Evolutionary conservation across 1,139 yeast genomes (phyloP).

Genomic region (Debaryomyces singareniensis): DNA sequence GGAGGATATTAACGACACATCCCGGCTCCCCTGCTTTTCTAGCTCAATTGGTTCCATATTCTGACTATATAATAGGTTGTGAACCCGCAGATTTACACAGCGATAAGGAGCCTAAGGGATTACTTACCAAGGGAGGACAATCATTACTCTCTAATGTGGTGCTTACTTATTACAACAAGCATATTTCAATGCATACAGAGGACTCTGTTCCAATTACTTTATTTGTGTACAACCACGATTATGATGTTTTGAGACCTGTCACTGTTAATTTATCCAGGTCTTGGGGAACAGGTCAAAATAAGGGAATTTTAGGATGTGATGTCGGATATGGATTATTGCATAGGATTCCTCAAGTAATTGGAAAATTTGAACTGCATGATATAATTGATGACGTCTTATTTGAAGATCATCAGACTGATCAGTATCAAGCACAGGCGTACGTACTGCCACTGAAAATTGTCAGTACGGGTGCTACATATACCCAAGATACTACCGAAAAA

Average conservation of each 20-base stretch:
- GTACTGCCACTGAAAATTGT: too few species aligned
- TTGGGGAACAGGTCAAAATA: constrained; percentile 49
- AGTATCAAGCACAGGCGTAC: constrained; percentile 6
- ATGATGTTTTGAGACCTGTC: constrained; percentile 81
- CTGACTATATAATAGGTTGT: constrained; percentile 88
- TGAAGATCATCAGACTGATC: constrained; percentile 18
- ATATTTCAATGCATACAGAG: constrained; percentile 28
- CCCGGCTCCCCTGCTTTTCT: constrained; percentile 78
- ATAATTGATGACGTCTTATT: constrained; percentile 34
- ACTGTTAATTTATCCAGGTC: constrained; percentile 49
- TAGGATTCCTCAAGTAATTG: constrained; percentile 66
- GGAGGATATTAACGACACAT: constrained; percentile 77
- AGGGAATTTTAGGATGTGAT: constrained; percentile 86
- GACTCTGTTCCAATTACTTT: constrained; percentile 43
- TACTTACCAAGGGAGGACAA: constrained; percentile 83
- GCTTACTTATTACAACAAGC: constrained; percentile 46
- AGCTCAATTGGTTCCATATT: constrained; percentile 78
- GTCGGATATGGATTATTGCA: constrained; percentile 91
- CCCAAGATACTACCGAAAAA: not conserved
- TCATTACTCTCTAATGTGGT: constrained; percentile 66
- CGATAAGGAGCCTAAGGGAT: constrained; percentile 50
- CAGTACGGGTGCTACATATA: not conserved
- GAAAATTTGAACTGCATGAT: constrained; percentile 34
- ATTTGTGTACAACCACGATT: constrained; percentile 84
- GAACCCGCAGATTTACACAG: constrained; percentile 47